These are phyloP conservation scores for Paracamarosporium sp. DNA, from an alignment of 2,329 filamentous ascomycete genomes.

Conservation along the genomic window DNA sequence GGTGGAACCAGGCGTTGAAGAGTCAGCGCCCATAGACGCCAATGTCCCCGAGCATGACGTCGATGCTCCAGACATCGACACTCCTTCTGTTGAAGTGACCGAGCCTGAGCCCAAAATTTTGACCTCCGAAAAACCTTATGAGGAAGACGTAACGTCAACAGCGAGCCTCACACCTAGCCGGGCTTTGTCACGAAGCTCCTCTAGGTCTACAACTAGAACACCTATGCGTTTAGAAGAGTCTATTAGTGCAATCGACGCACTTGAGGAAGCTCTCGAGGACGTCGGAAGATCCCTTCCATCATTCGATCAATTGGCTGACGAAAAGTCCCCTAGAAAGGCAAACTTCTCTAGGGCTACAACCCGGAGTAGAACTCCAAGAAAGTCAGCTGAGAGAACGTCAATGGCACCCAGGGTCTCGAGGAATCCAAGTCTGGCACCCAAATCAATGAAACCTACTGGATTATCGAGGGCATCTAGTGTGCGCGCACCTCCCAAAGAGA, in stretches of 20 bases:
- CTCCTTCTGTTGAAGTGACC: slow-evolving; percentile 27
- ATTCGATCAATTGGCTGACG: slow-evolving; percentile 39
- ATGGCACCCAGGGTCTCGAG: slow-evolving; percentile 30
- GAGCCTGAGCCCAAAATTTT: slow-evolving; percentile 39
- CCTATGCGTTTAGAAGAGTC: slow-evolving; percentile 53
- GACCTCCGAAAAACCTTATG: slow-evolving; percentile 31
- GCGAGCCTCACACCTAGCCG: slow-evolving; percentile 28
- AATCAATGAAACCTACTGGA: slow-evolving; percentile 34
- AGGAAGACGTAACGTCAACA: slow-evolving; percentile 28
- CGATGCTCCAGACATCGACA: slow-evolving; percentile 13
- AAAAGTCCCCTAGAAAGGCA: slow-evolving; percentile 35
- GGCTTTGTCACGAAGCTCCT: slow-evolving; percentile 28
- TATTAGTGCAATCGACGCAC: slow-evolving; percentile 58
- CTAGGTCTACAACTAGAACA: slow-evolving; percentile 28
- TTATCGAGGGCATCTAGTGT: slow-evolving; percentile 32
- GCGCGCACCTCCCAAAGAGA: slow-evolving; percentile 24
- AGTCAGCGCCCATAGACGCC: slow-evolving; percentile 5
- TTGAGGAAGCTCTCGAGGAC: slow-evolving; percentile 60
- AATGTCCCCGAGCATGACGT: slow-evolving; percentile 10
- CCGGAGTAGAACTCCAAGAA: slow-evolving; percentile 7
- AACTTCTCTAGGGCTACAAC: slow-evolving; percentile 14
- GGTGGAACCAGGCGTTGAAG: not conserved
- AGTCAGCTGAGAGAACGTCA: slow-evolving; percentile 9
- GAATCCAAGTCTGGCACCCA: slow-evolving; percentile 32
- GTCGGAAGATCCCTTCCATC: slow-evolving; percentile 49